Percentiles rank a stretch among this genome's conserved stretches.
Conservation (phyloP, 2,329 filamentous ascomycete species). For the Microcyclospora pomicola region DNA sequence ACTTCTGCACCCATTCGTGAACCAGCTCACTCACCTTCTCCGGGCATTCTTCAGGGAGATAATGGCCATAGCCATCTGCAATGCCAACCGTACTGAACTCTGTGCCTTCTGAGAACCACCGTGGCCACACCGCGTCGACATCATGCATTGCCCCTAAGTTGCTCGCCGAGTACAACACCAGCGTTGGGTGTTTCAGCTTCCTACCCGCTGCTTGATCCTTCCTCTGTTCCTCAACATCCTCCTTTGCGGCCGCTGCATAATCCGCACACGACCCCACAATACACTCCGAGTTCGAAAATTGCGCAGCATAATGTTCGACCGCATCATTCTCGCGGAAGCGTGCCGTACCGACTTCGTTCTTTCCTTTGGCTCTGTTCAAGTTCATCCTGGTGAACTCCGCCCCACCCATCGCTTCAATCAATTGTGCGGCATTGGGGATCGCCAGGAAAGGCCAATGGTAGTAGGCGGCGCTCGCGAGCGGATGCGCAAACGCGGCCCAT, state of each 20-base stretch:
- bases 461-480: slow-evolving; percentile 25
- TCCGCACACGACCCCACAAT: slow-evolving; percentile 34
- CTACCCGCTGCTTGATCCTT: slow-evolving; percentile 31
- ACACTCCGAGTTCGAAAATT: slow-evolving; percentile 30
- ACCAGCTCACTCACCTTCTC: slow-evolving; percentile 21
- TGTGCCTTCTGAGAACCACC: slow-evolving; percentile 29
- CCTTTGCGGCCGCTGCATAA: slow-evolving; percentile 31
- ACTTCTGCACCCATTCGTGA: slow-evolving; percentile 11
- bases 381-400: slow-evolving; percentile 24
- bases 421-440: slow-evolving; percentile 29
- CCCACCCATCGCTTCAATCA: slow-evolving; percentile 32
- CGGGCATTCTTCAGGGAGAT: slow-evolving; percentile 33
- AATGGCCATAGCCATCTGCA: slow-evolving; percentile 30
- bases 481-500: slow-evolving; percentile 29
- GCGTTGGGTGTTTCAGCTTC: slow-evolving; percentile 29
- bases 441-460: slow-evolving; percentile 42
- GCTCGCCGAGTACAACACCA: slow-evolving; percentile 32
- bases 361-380: slow-evolving; percentile 20
- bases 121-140: slow-evolving; percentile 30
- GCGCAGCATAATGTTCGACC: slow-evolving; percentile 29
- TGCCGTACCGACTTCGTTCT: slow-evolving; percentile 18
- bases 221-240: slow-evolving; percentile 31
- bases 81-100: slow-evolving; percentile 21
- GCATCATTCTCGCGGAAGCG: slow-evolving; percentile 24
- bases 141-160: slow-evolving; percentile 31